Conservation (phyloP, 345 rosid species). For the Cardamine chenopodiifolia region DNA sequence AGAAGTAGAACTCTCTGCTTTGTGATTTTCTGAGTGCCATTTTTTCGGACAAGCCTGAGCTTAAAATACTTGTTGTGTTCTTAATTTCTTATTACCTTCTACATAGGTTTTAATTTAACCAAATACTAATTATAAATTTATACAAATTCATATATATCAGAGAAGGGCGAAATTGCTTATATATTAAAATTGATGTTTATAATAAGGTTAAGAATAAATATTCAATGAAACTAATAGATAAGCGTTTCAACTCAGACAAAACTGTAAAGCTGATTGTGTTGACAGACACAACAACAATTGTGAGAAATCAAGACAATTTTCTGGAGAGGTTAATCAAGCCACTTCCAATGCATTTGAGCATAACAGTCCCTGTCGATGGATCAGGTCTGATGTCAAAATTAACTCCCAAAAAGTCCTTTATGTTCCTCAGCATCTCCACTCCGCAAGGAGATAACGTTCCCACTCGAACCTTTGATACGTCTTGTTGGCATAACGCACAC, state of each 20-base stretch:
- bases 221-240: not conserved
- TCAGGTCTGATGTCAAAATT: constrained; percentile 68
- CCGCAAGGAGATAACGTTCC: constrained; percentile 82
- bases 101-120: not conserved
- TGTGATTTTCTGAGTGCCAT: constrained; percentile 42
- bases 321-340: constrained; percentile 79
- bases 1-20: constrained; percentile 79
- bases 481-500: constrained; percentile 72
- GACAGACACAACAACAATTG: constrained; percentile 6
- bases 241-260: constrained; percentile 8
- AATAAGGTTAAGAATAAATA: constrained; percentile 2
- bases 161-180: not conserved
- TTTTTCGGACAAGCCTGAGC: constrained; percentile 3
- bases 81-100: not conserved
- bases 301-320: constrained; percentile 55
- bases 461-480: constrained; percentile 82
- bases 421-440: constrained; percentile 72
- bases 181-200: not conserved
- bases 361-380: constrained; percentile 68
- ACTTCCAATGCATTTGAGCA: constrained; percentile 75
- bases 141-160: not conserved
- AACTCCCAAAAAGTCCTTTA: constrained; percentile 75
- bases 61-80: not conserved
- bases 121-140: not conserved
- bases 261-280: constrained; percentile 7